A percentile compares a stretch with the other conserved stretches of the same genome.
Conservation (phyloP, 129 eudicot genomes). For the Kitagawia praeruptora region DNA sequence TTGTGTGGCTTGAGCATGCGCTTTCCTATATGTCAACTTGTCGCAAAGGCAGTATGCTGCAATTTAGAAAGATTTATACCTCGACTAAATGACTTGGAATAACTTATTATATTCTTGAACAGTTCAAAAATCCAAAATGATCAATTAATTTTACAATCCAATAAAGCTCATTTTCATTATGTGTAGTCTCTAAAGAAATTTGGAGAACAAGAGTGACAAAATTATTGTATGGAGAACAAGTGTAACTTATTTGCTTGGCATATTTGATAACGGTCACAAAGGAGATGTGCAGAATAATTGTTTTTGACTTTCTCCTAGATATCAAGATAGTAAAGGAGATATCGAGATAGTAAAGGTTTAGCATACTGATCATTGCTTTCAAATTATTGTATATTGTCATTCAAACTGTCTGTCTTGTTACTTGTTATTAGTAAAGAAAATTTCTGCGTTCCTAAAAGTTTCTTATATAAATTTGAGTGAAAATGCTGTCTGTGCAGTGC, state of each 20-base stretch:
- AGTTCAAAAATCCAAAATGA: too few species aligned
- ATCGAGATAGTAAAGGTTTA: background rate
- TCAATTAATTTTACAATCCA: background rate
- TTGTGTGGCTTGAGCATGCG: background rate
- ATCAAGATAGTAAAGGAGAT: too few species aligned
- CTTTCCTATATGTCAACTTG: background rate
- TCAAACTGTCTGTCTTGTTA: background rate
- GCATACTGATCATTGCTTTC: background rate
- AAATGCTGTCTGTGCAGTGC: conserved; percentile 49
- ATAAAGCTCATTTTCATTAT: background rate
- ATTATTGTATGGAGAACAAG: background rate
- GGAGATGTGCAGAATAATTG: background rate
- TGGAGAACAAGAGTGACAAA: background rate
- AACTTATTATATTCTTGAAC: background rate
- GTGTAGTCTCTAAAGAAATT: background rate
- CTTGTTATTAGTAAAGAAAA: background rate
- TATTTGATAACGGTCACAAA: background rate
- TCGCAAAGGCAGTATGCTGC: background rate
- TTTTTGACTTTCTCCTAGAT: background rate
- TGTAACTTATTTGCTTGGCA: background rate
- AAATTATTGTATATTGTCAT: background rate
- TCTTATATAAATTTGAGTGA: background rate
- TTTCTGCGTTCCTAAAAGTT: background rate
- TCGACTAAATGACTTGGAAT: background rate
- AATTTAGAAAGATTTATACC: background rate